A percentile compares a stretch with the other conserved stretches of the same genome.
phyloP scores from a whole-genome alignment of 2,329 filamentous ascomycete genomes.

The Pestalotiopsis sp. region DNA sequence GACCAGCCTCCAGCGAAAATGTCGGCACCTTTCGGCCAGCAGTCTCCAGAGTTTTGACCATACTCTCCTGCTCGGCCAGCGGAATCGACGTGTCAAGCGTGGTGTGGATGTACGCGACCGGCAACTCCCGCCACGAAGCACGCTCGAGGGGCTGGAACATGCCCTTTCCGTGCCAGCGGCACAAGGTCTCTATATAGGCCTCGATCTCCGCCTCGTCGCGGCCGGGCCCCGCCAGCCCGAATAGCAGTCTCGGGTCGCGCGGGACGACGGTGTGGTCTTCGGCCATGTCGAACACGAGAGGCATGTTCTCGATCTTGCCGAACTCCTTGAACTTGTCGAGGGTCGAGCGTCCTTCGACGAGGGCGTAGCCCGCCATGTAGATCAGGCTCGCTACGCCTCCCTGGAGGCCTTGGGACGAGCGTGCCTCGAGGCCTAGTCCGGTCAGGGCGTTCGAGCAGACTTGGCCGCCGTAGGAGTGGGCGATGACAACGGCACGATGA shows the following conservation, averaged over 20 bases:
- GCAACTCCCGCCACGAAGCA: neutral
- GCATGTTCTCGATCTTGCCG: neutral
- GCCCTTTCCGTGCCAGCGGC: neutral
- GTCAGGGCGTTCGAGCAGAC: neutral
- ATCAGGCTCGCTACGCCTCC: neutral
- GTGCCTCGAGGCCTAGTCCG: neutral
- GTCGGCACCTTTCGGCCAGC: neutral
- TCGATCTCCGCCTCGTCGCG: neutral
- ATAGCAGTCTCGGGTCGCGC: neutral
- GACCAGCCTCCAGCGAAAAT: neutral
- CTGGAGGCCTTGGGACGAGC: neutral
- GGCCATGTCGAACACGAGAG: neutral
- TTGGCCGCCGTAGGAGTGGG: neutral
- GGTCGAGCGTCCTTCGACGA: neutral
- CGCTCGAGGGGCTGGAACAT: neutral
- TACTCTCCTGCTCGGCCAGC: neutral
- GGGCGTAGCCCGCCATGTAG: neutral
- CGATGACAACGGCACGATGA: neutral
- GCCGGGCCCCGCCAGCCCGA: neutral
- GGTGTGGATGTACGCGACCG: neutral
- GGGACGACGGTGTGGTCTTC: neutral
- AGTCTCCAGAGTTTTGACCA: neutral
- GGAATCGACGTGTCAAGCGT: neutral
- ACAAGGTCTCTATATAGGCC: neutral
- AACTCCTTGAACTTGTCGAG: neutral